phyloP scores from a whole-genome alignment of 2,329 filamentous ascomycete species.

The Hymenoscyphus fructigenus region DNA sequence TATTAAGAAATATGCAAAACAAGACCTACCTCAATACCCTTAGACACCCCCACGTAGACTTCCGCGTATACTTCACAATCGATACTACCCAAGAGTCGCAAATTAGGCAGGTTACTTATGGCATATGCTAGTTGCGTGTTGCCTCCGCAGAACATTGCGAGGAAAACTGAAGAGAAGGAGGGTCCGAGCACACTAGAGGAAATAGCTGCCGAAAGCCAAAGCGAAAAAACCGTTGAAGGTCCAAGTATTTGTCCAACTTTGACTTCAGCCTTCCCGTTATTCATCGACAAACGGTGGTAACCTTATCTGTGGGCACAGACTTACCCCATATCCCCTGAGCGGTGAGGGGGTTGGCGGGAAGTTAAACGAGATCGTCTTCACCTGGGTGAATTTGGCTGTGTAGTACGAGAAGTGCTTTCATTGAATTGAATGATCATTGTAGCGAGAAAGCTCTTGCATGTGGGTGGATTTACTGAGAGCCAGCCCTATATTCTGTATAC shows the following conservation, averaged over 20 bases:
- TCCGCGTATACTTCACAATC: background rate
- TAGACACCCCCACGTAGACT: background rate
- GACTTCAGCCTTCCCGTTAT: background rate
- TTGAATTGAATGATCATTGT: background rate
- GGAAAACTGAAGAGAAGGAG: background rate
- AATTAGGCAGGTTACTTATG: background rate
- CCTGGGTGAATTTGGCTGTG: background rate
- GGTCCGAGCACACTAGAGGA: background rate
- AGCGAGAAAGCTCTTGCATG: background rate
- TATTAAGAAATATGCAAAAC: no score
- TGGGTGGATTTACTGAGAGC: no score
- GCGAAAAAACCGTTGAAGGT: background rate
- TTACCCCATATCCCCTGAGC: background rate
- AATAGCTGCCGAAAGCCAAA: background rate
- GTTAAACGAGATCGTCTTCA: background rate
- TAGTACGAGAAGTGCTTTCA: background rate
- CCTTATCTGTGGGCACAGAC: conserved; percentile 2
- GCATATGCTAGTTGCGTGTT: background rate
- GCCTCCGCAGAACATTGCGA: background rate
- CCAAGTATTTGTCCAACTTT: background rate
- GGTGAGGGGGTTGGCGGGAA: background rate
- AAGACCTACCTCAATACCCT: background rate
- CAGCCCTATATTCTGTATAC: background rate
- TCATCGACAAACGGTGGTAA: background rate
- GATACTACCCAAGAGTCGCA: background rate